These are phyloP conservation scores for Elsinoe arachidis DNA, from an alignment of 2,329 filamentous ascomycete species.

Conservation along the genomic window DNA sequence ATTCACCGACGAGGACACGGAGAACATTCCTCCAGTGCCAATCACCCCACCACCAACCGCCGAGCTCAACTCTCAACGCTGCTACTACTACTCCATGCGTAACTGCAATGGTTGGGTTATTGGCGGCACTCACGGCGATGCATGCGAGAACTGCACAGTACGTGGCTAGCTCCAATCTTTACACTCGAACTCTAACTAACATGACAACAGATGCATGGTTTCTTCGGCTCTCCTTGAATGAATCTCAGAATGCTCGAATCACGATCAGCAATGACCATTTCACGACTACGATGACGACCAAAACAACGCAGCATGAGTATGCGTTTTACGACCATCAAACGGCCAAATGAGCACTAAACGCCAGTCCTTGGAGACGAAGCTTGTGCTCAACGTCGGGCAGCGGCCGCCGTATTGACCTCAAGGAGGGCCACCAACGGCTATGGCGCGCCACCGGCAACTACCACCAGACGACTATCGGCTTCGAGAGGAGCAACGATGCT, in stretches of 20 bases:
- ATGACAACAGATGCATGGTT: conserved; percentile 12
- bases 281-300: conserved; percentile 2
- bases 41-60: conserved; percentile 16
- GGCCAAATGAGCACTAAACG: conserved; percentile 5
- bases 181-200: neutral
- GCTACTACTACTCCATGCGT: conserved; percentile 30
- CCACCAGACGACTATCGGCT: neutral
- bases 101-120: conserved; percentile 31
- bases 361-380: neutral
- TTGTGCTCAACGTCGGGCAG: conserved; percentile 4
- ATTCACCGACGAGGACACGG: conserved; percentile 13
- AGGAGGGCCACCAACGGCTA: neutral
- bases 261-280: neutral
- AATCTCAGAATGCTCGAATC: neutral
- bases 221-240: conserved; percentile 18
- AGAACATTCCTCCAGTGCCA: conserved; percentile 17
- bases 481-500: neutral
- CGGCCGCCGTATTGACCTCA: neutral
- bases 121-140: conserved; percentile 26
- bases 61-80: conserved; percentile 27
- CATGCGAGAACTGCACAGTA: conserved; percentile 25
- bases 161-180: neutral
- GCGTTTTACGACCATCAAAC: conserved; percentile 3
- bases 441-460: neutral
- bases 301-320: conserved; percentile 1